Conservation (phyloP, 441 rosid species). For the Pelargonium myrrhifolium region DNA sequence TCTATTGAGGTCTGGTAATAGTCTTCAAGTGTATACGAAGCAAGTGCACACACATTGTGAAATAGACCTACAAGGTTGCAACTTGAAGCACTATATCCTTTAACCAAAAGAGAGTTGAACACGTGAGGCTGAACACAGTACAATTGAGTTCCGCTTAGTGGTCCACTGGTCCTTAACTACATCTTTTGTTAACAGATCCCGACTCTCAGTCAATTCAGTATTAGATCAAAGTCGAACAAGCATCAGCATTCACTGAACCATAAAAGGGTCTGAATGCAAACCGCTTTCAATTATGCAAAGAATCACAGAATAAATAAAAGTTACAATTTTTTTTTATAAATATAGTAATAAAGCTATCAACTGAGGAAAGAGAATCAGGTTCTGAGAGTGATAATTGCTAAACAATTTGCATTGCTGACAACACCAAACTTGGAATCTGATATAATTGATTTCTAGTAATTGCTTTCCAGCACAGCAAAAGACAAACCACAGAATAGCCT, state of each 20-base stretch:
- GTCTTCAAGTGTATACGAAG: too few relatives aligned
- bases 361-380: slow-evolving; percentile 3
- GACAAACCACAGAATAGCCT: too few relatives aligned
- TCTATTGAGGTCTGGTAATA: too few relatives aligned
- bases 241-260: not conserved
- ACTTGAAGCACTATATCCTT: too few relatives aligned
- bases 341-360: not conserved
- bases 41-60: too few relatives aligned
- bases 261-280: not conserved
- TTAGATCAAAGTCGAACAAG: not conserved
- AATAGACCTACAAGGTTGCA: too few relatives aligned
- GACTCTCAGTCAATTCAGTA: not conserved
- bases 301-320: not conserved
- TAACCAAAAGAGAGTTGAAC: too few relatives aligned
- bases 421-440: not conserved
- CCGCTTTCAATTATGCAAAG: not conserved
- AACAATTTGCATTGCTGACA: not conserved
- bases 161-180: too few relatives aligned
- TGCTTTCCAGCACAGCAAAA: not conserved
- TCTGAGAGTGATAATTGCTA: not conserved
- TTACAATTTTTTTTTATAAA: too few relatives aligned
- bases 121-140: too few relatives aligned
- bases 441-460: not conserved
- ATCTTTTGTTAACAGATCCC: too few relatives aligned
- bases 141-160: too few relatives aligned